A percentile compares a stretch with the other conserved stretches of the same genome.
These are phyloP conservation scores for Russula dissimulans DNA, from an alignment of 768 basidiomycete species.

Conservation along the genomic window DNA sequence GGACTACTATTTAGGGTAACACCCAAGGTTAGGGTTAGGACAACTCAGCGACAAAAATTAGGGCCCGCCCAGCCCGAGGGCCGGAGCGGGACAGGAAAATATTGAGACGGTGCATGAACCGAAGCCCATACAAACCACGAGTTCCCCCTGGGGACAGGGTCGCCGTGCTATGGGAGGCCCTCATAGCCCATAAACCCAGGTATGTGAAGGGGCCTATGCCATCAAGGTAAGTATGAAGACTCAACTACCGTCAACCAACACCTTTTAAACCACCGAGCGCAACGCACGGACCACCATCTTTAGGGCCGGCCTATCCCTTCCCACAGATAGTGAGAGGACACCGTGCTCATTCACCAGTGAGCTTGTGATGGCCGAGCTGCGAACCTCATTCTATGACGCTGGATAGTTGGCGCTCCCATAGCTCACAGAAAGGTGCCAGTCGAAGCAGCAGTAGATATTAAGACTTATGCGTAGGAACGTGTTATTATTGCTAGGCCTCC, in stretches of 20 bases:
- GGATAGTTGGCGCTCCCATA: too few species aligned
- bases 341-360: too few species aligned
- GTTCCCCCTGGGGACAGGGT: slow-evolving; percentile 23
- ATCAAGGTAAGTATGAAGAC: slow-evolving; percentile 25
- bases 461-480: too few species aligned
- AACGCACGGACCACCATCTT: slow-evolving; percentile 21
- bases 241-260: not conserved
- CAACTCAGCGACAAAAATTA: slow-evolving; percentile 21
- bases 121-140: slow-evolving; percentile 39
- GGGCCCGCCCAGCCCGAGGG: slow-evolving; percentile 30
- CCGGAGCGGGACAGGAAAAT: slow-evolving; percentile 67
- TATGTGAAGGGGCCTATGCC: slow-evolving; percentile 24
- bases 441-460: too few species aligned
- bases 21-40: slow-evolving; percentile 35
- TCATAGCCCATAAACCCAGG: slow-evolving; percentile 23
- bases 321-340: too few species aligned
- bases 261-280: slow-evolving; percentile 1
- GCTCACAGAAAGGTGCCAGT: too few species aligned
- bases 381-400: too few species aligned
- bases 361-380: too few species aligned
- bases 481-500: too few species aligned
- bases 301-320: slow-evolving; percentile 9
- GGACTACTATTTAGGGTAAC: too few species aligned
- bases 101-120: slow-evolving; percentile 73
- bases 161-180: slow-evolving; percentile 25